phyloP scores from a whole-genome alignment of 1,139 yeast genomes.

The Hemisphaericaspora lyxosophila region DNA sequence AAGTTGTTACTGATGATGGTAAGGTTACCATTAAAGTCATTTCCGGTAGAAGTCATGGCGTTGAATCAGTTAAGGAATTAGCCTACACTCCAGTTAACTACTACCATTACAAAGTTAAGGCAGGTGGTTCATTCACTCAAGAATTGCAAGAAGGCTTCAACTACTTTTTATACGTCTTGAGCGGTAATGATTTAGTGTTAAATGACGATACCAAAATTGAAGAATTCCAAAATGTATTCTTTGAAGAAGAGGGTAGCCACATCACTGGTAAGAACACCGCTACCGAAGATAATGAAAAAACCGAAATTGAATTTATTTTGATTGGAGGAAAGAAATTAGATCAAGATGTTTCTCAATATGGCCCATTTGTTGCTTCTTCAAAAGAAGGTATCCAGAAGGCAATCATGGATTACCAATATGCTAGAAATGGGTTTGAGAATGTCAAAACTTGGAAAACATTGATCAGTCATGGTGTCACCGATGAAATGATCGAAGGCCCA shows the following conservation, averaged over 20 bases:
- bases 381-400: constrained; percentile 65
- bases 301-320: constrained; percentile 56
- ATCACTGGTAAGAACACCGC: constrained; percentile 52
- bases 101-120: constrained; percentile 64
- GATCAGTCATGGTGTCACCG: constrained; percentile 61
- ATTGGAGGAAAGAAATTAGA: constrained; percentile 77
- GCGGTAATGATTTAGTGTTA: constrained; percentile 57
- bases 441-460: constrained; percentile 67
- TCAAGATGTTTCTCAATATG: constrained; percentile 82
- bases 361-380: constrained; percentile 81
- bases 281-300: constrained; percentile 22
- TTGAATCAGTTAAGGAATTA: constrained; percentile 68
- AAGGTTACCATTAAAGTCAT: constrained; percentile 70
- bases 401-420: constrained; percentile 66
- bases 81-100: constrained; percentile 85
- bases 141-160: constrained; percentile 63
- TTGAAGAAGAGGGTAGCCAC: constrained; percentile 62
- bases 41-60: constrained; percentile 76
- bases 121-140: constrained; percentile 69
- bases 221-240: constrained; percentile 58
- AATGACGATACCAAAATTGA: constrained; percentile 41
- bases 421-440: constrained; percentile 72
- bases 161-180: constrained; percentile 67
- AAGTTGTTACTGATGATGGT: constrained; percentile 61
- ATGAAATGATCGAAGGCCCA: constrained; percentile 43